phyloP scores from a whole-genome alignment of 1,139 yeast species.

The Magnusiomyces sp. region DNA sequence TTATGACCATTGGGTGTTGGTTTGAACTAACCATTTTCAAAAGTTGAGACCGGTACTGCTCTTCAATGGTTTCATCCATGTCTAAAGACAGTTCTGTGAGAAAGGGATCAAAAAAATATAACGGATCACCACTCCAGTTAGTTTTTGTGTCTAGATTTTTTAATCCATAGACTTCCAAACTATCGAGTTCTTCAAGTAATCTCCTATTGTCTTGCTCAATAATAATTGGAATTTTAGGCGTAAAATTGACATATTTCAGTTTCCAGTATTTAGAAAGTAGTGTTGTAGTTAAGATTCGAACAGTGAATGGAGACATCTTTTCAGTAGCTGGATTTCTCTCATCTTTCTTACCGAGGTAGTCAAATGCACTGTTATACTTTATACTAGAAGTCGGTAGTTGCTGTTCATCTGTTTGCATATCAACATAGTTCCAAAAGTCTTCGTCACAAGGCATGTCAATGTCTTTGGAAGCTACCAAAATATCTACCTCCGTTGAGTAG shows the following conservation, averaged over 20 bases:
- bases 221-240: background rate
- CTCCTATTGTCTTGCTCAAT: background rate
- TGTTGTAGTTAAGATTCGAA: conserved; percentile 10
- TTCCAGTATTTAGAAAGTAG: conserved; percentile 7
- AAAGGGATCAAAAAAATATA: conserved; percentile 1
- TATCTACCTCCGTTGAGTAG: conserved; percentile 18
- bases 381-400: background rate
- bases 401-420: background rate
- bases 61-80: conserved; percentile 2
- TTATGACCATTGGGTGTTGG: conserved; percentile 23
- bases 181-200: background rate
- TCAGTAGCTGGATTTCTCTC: too few species aligned
- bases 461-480: conserved; percentile 3
- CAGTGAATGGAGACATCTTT: conserved; percentile 13
- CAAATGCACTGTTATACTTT: background rate
- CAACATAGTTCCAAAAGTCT: conserved; percentile 25
- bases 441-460: conserved; percentile 29
- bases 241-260: conserved; percentile 1
- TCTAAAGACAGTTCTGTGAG: conserved; percentile 5
- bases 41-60: conserved; percentile 4
- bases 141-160: background rate
- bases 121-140: background rate
- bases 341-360: background rate
- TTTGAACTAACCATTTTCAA: conserved; percentile 16
- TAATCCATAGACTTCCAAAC: background rate